These are phyloP conservation scores for Aspergillus fijiensis DNA, from an alignment of 2,329 filamentous ascomycete genomes.

Conservation along the genomic window DNA sequence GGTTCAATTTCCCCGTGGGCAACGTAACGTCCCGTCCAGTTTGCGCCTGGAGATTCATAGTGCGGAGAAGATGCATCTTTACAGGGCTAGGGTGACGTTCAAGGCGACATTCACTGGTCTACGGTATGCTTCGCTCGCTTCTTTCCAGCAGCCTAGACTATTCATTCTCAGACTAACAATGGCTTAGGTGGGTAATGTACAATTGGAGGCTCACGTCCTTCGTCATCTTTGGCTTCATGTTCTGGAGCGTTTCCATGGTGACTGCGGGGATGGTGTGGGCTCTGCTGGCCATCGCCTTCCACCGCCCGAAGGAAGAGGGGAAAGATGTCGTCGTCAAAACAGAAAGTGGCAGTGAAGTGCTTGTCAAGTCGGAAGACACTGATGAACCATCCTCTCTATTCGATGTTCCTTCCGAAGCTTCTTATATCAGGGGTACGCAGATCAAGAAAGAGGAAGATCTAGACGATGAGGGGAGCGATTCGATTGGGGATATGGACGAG, in stretches of 20 bases:
- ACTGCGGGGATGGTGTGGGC: conserved; percentile 67
- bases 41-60: conserved; percentile 69
- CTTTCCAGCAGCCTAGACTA: too few species aligned
- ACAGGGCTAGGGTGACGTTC: conserved; percentile 66
- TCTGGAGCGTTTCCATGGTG: conserved; percentile 74
- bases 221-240: conserved; percentile 64
- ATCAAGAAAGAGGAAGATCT: conserved; percentile 28
- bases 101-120: conserved; percentile 74
- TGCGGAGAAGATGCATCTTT: conserved; percentile 71
- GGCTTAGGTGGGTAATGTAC: conserved; percentile 75
- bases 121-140: conserved; percentile 41
- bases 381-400: conserved; percentile 8
- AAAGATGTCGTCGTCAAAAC: conserved; percentile 14
- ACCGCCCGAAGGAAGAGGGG: conserved; percentile 17
- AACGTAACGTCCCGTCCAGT: conserved; percentile 53
- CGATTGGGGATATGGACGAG: conserved; percentile 7
- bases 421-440: not conserved
- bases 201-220: conserved; percentile 72
- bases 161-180: conserved; percentile 18
- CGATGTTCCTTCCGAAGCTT: conserved; percentile 8
- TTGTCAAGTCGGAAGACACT: conserved; percentile 24
- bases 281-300: conserved; percentile 48
- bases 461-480: conserved; percentile 14
- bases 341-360: conserved; percentile 17
- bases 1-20: conserved; percentile 62